A percentile compares a stretch with the other conserved stretches of the same genome.
Evolutionary conservation across 768 basidiomycete genomes (phyloP).

Genomic region (Xerocomus brunneocitrinus): DNA sequence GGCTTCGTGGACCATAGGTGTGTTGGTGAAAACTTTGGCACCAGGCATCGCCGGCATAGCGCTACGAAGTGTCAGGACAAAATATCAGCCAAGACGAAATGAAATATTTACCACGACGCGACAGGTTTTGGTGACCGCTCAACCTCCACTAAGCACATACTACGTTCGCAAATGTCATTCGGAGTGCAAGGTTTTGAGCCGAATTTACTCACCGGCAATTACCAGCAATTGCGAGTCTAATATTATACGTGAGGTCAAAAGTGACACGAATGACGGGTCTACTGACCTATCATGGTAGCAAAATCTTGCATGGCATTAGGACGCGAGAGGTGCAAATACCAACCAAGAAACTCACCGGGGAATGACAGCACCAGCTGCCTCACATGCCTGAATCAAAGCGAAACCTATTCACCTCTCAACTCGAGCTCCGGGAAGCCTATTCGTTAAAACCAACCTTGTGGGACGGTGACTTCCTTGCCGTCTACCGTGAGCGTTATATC

Average conservation of each 20-base stretch:
- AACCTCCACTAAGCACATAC: constrained; percentile 99
- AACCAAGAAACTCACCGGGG: constrained; percentile 52
- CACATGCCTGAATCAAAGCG: constrained; percentile 95
- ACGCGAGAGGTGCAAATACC: constrained; percentile 1
- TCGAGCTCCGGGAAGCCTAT: not conserved
- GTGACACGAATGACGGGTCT: not conserved
- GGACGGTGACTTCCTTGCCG: constrained; percentile 95
- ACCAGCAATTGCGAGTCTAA: constrained; percentile 90
- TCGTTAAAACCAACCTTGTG: constrained; percentile 66
- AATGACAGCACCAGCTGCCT: constrained; percentile 78
- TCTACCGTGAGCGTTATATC: constrained; percentile 93
- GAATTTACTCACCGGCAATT: constrained; percentile 77
- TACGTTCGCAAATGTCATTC: constrained; percentile 25
- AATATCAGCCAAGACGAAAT: not conserved
- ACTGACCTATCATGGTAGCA: constrained; percentile 81
- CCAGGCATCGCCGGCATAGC: constrained; percentile 99
- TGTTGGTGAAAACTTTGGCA: constrained; percentile 88
- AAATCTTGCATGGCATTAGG: constrained; percentile 45
- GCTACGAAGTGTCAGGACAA: constrained; percentile 34
- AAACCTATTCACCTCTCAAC: constrained; percentile 52
- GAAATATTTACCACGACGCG: constrained; percentile 72
- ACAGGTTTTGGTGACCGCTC: constrained; percentile 93
- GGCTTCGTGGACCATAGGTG: constrained; percentile 85
- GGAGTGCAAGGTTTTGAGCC: constrained; percentile 1
- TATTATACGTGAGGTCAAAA: constrained; percentile 1